These are phyloP conservation scores for Microsporum ferrugineum DNA, from an alignment of 2,329 filamentous ascomycete genomes.

Conservation along the genomic window DNA sequence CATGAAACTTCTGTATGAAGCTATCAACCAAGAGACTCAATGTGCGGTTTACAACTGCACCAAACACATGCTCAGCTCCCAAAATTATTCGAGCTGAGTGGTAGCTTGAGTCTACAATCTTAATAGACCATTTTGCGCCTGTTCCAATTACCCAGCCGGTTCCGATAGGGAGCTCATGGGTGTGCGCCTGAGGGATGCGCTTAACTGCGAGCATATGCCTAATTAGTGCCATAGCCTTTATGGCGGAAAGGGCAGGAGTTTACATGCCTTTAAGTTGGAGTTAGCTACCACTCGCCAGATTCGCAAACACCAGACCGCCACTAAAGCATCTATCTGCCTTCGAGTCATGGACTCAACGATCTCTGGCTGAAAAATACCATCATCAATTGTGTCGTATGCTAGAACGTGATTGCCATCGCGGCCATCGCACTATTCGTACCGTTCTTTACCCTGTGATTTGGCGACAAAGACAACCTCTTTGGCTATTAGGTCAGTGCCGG, in stretches of 20 bases:
- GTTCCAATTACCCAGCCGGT: neutral
- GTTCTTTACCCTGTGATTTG: neutral
- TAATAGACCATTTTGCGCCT: neutral
- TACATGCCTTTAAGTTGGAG: neutral
- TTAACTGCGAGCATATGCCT: neutral
- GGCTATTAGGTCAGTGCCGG: neutral
- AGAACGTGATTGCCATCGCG: neutral
- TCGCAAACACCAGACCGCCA: neutral
- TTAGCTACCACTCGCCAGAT: neutral
- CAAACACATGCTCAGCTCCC: no score
- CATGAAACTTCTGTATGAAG: no score
- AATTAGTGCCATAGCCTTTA: neutral
- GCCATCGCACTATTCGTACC: neutral
- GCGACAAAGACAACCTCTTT: neutral
- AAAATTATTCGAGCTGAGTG: no score
- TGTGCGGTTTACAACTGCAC: no score
- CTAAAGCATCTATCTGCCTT: neutral
- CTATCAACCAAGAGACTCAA: no score
- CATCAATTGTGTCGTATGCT: neutral
- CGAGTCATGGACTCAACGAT: neutral
- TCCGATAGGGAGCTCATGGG: neutral
- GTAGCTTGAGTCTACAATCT: neutral
- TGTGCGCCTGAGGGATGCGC: neutral
- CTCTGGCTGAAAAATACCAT: neutral
- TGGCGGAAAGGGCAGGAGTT: neutral